A percentile compares a stretch with the other conserved stretches of the same genome.
Evolutionary conservation across 1,139 yeast genomes (phyloP).

Genomic region (Meyerozyma carpophila): DNA sequence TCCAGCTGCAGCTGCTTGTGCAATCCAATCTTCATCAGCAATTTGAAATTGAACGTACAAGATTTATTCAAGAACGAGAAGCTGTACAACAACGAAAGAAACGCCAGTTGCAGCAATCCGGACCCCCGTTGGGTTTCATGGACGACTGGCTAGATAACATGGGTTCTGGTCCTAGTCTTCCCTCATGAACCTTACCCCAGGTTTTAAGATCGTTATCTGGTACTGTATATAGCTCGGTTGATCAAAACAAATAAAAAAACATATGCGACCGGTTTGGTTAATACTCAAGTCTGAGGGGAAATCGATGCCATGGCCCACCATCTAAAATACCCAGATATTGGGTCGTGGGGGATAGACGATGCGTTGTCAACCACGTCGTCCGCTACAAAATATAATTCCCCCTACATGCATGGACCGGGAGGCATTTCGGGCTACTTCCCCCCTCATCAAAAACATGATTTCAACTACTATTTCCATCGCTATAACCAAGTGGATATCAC

Average conservation of each 20-base stretch:
- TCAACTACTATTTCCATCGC: not conserved
- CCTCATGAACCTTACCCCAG: not conserved
- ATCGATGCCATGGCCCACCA: not conserved
- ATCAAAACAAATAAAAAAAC: slow-evolving; percentile 1
- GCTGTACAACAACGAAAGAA: not conserved
- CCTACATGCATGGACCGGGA: not conserved
- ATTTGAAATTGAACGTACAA: not conserved
- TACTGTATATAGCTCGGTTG: not conserved
- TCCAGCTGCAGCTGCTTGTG: not conserved
- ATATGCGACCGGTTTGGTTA: not conserved
- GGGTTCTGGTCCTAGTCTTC: not conserved
- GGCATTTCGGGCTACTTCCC: not conserved
- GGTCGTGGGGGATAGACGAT: slow-evolving; percentile 1
- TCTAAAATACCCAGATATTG: slow-evolving; percentile 1
- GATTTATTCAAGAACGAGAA: not conserved
- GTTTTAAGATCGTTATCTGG: not conserved
- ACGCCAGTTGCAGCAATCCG: not conserved
- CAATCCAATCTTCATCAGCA: not conserved
- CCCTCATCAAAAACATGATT: not conserved
- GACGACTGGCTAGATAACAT: not conserved
- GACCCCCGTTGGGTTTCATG: not conserved
- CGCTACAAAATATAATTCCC: not conserved
- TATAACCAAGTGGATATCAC: not conserved
- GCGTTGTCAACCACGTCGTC: not conserved
- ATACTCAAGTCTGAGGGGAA: not conserved